Evolutionary conservation across 2,329 filamentous ascomycete species (phyloP).

Genomic region (Fusarium illudens): DNA sequence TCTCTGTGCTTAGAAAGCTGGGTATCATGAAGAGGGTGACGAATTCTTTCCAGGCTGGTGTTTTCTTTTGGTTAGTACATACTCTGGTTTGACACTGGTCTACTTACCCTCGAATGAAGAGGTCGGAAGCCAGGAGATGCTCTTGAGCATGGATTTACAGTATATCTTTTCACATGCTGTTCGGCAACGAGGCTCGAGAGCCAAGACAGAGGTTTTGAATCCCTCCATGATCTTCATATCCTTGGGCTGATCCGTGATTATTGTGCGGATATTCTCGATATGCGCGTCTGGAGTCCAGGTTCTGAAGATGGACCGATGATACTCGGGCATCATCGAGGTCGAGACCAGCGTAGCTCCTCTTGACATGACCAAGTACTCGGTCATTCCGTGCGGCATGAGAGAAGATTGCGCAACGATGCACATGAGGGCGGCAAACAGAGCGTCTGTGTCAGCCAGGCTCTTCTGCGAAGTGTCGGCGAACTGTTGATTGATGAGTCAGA

Average conservation of each 20-base stretch:
- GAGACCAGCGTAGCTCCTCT: constrained; percentile 18
- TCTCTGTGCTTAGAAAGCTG: constrained; percentile 35
- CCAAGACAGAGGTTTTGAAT: constrained; percentile 29
- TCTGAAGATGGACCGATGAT: background rate
- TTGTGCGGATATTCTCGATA: background rate
- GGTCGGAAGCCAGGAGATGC: background rate
- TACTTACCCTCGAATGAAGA: background rate
- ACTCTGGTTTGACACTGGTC: accelerated
- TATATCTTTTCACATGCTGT: constrained; percentile 29
- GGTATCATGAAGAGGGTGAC: background rate
- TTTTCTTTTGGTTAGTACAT: background rate
- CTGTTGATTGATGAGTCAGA: constrained; percentile 48
- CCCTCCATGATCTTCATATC: constrained; percentile 28
- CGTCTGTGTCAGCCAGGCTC: constrained; percentile 46
- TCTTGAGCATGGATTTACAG: constrained; percentile 18
- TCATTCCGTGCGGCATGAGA: constrained; percentile 50
- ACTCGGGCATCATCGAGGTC: background rate
- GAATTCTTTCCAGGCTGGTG: background rate
- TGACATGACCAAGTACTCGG: constrained; percentile 49
- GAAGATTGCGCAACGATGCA: constrained; percentile 49
- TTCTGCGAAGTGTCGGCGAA: constrained; percentile 37
- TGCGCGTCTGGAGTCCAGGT: background rate
- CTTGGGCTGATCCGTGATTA: background rate
- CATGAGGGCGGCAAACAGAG: constrained; percentile 47
- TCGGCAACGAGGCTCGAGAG: constrained; percentile 28